A percentile compares a stretch with the other conserved stretches of the same genome.
Evolutionary conservation across 1,139 yeast species (phyloP).

Genomic region (Eremothecium gossypii): DNA sequence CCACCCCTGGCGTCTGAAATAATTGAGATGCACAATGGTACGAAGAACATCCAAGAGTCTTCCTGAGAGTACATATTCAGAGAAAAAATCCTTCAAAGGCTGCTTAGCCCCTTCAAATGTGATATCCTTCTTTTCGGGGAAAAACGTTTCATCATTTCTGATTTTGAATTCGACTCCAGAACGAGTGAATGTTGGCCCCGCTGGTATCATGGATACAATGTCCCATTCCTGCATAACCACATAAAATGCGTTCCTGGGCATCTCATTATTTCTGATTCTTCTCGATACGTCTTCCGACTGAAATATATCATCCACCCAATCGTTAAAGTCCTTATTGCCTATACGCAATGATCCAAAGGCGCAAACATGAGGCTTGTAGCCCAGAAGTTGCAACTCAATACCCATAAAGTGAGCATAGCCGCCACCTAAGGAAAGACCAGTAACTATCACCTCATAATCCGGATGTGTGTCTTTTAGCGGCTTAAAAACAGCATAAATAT

Average conservation of each 20-base stretch:
- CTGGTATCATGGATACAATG: no score
- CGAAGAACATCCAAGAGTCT: not conserved
- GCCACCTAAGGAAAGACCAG: conserved; percentile 62
- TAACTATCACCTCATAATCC: conserved; percentile 38
- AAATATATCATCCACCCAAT: conserved; percentile 35
- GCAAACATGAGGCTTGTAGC: conserved; percentile 39
- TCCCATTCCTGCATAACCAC: no score
- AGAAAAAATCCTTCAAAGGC: not conserved
- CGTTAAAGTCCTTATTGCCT: conserved; percentile 40
- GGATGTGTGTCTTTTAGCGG: conserved; percentile 13
- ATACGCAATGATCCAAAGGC: conserved; percentile 48
- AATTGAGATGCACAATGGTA: not conserved
- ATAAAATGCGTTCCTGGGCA: no score
- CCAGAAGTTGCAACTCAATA: conserved; percentile 40
- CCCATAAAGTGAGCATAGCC: conserved; percentile 49
- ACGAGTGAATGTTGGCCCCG: no score
- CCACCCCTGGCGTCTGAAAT: conserved; percentile 3
- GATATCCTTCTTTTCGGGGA: no score
- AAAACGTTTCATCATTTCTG: no score
- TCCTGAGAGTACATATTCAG: not conserved
- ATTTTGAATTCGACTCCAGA: no score
- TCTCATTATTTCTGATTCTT: no score
- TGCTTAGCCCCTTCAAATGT: no score
- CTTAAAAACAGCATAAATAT: no score
- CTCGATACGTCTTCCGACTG: no score